Evolutionary conservation across 2,329 filamentous ascomycete species (phyloP), one percentile per base, ranked within the genome.

Genomic region (Aureobasidium sp.): DNA sequence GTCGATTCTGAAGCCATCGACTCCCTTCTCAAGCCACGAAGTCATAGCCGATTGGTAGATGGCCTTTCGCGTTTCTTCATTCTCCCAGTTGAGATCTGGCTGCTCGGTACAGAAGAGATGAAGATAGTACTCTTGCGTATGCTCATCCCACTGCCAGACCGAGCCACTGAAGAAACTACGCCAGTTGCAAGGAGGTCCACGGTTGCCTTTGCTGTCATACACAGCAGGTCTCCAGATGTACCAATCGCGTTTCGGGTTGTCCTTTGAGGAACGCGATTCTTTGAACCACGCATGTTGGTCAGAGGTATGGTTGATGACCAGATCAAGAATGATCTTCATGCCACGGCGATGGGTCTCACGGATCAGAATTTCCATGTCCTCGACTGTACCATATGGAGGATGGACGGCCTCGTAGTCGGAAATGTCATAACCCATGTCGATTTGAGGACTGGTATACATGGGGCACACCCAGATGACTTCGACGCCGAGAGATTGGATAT

Each of bases 51-150:
- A 85, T 43, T 90, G 84, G 74, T 93, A 92, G 20, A 95, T 90
- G 1, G 92, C 92, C 53, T 86, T 80, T 15, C 92, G 85, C 0
- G 91, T 86, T n/a, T 86, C 87, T 0, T 85, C 83, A 65, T 91
- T 93, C 73, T 95, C 92, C 92, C 93, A 96, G 78, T 96, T 96
- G 20, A 96, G 83, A 71, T 96, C 93, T 0, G 93, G 93, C 75
- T 95, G 93, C 71, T 94, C 90, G 8, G 86, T 87, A 11, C 90
- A 90, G 76, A 93, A 97, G 15, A 96, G 84, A 69, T 92, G 90
- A 0, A 95, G 86, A 72, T 93, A 95, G 75, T 93, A 95, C 78
- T 95, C 91, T 64, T 85, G 83, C 0, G 91, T 93, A 20, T 78
- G 74, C 70, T 93, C 90, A 72, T 95, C 92, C 83, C 88, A 95